Evolutionary conservation across 176 grass and related monocot species (phyloP).

Genomic region (Carex scoparia): DNA sequence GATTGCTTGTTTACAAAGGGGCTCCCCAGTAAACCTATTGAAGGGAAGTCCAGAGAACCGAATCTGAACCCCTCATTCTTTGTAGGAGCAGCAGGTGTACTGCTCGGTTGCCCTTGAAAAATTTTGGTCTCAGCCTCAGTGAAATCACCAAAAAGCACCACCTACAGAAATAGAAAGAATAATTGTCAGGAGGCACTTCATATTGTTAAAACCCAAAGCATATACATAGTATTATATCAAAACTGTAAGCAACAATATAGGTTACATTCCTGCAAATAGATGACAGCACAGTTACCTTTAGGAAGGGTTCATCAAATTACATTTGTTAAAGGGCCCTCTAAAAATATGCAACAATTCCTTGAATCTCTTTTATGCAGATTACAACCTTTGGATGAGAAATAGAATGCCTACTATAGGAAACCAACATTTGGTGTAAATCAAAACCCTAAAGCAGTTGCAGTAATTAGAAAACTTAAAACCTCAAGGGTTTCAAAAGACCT

Average conservation of each 20-base stretch:
- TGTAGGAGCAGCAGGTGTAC: slow-evolving; percentile 8
- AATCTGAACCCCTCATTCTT: slow-evolving; percentile 55
- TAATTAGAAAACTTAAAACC: neutral
- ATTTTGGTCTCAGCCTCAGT: slow-evolving; percentile 68
- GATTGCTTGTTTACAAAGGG: slow-evolving; percentile 21
- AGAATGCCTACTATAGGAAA: neutral
- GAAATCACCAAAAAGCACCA: slow-evolving; percentile 71
- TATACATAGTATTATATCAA: neutral
- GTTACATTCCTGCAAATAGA: neutral
- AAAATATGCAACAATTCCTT: neutral
- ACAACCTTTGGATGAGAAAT: neutral
- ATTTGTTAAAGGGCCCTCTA: neutral
- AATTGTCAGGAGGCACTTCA: neutral
- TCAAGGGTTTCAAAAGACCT: neutral
- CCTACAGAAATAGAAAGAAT: slow-evolving; percentile 33
- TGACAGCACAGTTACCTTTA: neutral
- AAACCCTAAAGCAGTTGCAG: neutral
- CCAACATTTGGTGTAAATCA: neutral
- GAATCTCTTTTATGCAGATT: neutral
- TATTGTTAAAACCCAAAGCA: neutral
- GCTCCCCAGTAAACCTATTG: slow-evolving; percentile 32
- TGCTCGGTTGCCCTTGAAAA: slow-evolving; percentile 36
- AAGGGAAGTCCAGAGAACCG: slow-evolving; percentile 61
- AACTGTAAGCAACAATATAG: neutral
- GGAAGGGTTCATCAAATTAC: neutral